Evolutionary conservation across 177 flowering plant species (phyloP).

Genomic region (Telopea speciosissima): DNA sequence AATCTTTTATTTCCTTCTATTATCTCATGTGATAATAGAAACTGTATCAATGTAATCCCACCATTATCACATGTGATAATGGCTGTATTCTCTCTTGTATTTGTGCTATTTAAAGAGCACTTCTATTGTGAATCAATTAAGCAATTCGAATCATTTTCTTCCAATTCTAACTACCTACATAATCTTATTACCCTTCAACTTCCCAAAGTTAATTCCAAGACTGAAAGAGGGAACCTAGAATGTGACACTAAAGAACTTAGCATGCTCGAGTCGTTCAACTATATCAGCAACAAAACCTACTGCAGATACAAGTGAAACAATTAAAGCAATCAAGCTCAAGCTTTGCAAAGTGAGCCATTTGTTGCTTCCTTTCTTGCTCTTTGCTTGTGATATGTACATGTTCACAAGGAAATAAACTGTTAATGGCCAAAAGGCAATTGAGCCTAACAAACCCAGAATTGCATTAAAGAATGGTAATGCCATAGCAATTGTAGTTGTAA

Average conservation of each 20-base stretch:
- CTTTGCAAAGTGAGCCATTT: conserved; percentile 31
- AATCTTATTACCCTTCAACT: no score
- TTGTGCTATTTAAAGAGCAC: no score
- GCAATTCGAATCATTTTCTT: no score
- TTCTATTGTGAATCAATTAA: no score
- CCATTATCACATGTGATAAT: no score
- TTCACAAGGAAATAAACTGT: conserved; percentile 28
- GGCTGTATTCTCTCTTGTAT: no score
- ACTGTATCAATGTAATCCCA: no score
- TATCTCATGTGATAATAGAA: no score
- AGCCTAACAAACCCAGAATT: conserved; percentile 28
- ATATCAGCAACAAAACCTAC: conserved; percentile 37
- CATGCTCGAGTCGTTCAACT: conserved; percentile 18
- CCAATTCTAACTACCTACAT: no score
- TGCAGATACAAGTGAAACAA: conserved; percentile 22
- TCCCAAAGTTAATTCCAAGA: no score
- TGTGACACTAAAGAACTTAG: conserved; percentile 14
- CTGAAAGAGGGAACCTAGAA: background rate
- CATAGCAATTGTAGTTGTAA: conserved; percentile 29
- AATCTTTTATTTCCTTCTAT: no score
- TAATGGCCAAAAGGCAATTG: conserved; percentile 31
- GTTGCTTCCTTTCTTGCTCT: conserved; percentile 18
- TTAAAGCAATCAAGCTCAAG: conserved; percentile 19
- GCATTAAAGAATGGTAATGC: conserved; percentile 39
- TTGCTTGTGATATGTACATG: conserved; percentile 29